These are phyloP conservation scores for Coniochaeta prunicola DNA, from an alignment of 2,329 filamentous ascomycete species.

Conservation along the genomic window DNA sequence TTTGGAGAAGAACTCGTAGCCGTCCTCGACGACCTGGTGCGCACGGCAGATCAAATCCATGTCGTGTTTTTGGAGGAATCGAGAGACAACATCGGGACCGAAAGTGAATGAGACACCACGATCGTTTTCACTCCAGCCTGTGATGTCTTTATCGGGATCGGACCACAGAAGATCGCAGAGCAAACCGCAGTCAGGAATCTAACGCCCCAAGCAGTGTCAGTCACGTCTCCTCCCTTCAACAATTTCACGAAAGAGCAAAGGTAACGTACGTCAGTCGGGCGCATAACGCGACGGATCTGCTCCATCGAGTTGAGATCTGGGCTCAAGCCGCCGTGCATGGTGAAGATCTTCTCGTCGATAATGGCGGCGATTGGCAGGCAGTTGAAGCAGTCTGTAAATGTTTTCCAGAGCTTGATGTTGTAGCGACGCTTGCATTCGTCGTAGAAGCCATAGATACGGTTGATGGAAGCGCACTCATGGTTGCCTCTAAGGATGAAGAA, in stretches of 20 bases:
- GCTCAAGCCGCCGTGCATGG: slow-evolving; percentile 96
- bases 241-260: slow-evolving; percentile 11
- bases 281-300: slow-evolving; percentile 98
- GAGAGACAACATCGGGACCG: slow-evolving; percentile 91
- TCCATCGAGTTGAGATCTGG: slow-evolving; percentile 99
- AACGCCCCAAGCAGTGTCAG: slow-evolving; percentile 6
- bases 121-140: slow-evolving; percentile 98
- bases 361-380: slow-evolving; percentile 96
- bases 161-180: slow-evolving; percentile 98
- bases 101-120: slow-evolving; percentile 98
- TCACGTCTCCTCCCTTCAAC: not conserved
- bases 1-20: slow-evolving; percentile 99
- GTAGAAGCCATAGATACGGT: slow-evolving; percentile 99
- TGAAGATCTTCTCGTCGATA: slow-evolving; percentile 99
- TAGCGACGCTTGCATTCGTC: slow-evolving; percentile 99
- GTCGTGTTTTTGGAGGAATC: slow-evolving; percentile 97
- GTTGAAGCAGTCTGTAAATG: slow-evolving; percentile 99
- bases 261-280: slow-evolving; percentile 85
- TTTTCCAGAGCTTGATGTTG: slow-evolving; percentile 99
- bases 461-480: slow-evolving; percentile 98
- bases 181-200: slow-evolving; percentile 97
- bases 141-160: slow-evolving; percentile 98
- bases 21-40: slow-evolving; percentile 97
- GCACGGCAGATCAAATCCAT: slow-evolving; percentile 99
- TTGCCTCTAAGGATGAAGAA: slow-evolving; percentile 98